A percentile compares a stretch with the other conserved stretches of the same genome.
These are phyloP conservation scores for Fusarium sp. DNA, from an alignment of 2,329 filamentous ascomycete species.

Conservation along the genomic window DNA sequence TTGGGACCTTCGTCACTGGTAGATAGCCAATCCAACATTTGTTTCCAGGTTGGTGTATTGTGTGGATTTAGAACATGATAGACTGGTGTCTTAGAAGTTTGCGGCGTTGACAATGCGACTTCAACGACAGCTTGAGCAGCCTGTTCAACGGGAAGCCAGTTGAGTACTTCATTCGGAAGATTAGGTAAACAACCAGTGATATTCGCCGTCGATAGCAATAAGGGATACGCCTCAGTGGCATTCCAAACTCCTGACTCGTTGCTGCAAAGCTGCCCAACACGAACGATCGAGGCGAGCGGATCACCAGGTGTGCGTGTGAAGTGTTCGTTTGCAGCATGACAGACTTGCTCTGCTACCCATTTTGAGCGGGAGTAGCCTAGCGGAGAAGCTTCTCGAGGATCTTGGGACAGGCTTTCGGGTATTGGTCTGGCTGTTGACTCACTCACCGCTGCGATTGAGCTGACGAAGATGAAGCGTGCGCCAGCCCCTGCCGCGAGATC, in stretches of 20 bases:
- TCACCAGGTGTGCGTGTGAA: neutral
- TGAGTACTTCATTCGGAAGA: constrained; percentile 49
- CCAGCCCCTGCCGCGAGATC: constrained; percentile 43
- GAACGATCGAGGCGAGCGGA: constrained; percentile 47
- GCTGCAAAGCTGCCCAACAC: constrained; percentile 63
- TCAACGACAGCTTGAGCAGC: constrained; percentile 56
- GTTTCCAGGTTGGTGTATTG: constrained; percentile 23
- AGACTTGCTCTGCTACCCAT: constrained; percentile 54
- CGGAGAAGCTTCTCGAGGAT: constrained; percentile 44
- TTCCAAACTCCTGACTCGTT: constrained; percentile 64
- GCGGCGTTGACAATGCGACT: constrained; percentile 28
- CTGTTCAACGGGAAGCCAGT: constrained; percentile 61
- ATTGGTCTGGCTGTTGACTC: constrained; percentile 47
- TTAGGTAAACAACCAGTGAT: constrained; percentile 51
- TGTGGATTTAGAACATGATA: constrained; percentile 43
- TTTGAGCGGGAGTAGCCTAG: constrained; percentile 59
- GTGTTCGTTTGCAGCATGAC: constrained; percentile 47
- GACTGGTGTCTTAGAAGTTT: neutral
- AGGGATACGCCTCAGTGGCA: constrained; percentile 61
- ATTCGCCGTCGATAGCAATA: constrained; percentile 60
- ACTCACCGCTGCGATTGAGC: constrained; percentile 59
- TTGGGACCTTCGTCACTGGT: neutral
- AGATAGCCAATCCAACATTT: constrained; percentile 38
- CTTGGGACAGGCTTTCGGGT: constrained; percentile 44
- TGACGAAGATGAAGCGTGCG: constrained; percentile 60